Evolutionary conservation across 83 land plant genomes (phyloP).

Genomic region (Picea abies): DNA sequence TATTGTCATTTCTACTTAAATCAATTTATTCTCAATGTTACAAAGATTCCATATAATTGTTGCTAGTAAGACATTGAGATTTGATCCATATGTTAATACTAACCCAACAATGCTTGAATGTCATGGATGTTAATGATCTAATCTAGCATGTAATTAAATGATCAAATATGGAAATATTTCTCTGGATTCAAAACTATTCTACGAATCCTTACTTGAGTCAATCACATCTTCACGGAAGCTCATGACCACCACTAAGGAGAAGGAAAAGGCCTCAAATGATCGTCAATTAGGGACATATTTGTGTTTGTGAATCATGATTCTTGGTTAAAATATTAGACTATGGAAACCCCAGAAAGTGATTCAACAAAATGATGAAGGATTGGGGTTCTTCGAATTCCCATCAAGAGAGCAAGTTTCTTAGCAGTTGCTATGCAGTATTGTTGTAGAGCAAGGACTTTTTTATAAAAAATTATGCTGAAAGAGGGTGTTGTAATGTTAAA

Average conservation of each 20-base stretch:
- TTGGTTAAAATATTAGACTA: constrained; percentile 71
- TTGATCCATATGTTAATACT: constrained; percentile 20
- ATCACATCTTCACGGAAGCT: no score
- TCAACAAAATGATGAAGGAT: no score
- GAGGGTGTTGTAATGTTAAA: not conserved
- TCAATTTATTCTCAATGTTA: constrained; percentile 84
- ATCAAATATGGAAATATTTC: not conserved
- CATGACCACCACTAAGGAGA: constrained; percentile 65
- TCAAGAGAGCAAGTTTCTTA: constrained; percentile 9
- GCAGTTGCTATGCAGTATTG: constrained; percentile 85
- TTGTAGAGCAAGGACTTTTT: constrained; percentile 31
- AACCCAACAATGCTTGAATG: constrained; percentile 81
- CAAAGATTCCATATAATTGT: constrained; percentile 82
- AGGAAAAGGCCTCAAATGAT: constrained; percentile 78
- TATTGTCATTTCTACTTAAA: constrained; percentile 84
- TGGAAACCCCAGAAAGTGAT: constrained; percentile 50
- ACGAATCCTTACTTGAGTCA: constrained; percentile 16
- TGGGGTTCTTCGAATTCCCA: no score
- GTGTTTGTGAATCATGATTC: not conserved
- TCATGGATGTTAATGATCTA: not conserved
- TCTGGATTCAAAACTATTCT: not conserved
- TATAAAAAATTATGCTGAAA: not conserved
- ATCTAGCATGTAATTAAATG: no score
- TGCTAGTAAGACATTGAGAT: constrained; percentile 67
- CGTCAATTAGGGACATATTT: constrained; percentile 56